Evolutionary conservation across 2,329 filamentous ascomycete genomes (phyloP).

Genomic region (Thielaviopsis musarum): DNA sequence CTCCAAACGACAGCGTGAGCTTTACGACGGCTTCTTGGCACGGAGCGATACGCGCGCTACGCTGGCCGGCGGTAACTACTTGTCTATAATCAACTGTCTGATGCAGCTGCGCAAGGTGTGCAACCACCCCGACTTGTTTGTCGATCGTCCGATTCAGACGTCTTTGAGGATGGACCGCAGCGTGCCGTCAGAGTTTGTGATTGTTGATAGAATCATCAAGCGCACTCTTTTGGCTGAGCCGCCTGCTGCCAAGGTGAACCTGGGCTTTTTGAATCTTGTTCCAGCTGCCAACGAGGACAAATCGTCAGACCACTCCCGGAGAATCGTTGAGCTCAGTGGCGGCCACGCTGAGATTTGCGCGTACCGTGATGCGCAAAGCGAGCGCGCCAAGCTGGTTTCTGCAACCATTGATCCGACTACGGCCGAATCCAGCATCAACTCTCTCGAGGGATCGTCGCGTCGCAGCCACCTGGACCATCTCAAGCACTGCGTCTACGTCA

Average conservation of each 20-base stretch:
- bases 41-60: slow-evolving; percentile 79
- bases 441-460: slow-evolving; percentile 53
- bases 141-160: slow-evolving; percentile 89
- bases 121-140: slow-evolving; percentile 94
- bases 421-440: slow-evolving; percentile 51
- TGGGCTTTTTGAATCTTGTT: slow-evolving; percentile 65
- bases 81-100: slow-evolving; percentile 94
- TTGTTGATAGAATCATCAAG: slow-evolving; percentile 54
- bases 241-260: slow-evolving; percentile 44
- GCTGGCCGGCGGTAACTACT: slow-evolving; percentile 80
- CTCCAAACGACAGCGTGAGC: slow-evolving; percentile 83
- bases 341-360: not conserved
- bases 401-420: slow-evolving; percentile 44
- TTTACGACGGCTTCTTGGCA: slow-evolving; percentile 93
- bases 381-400: slow-evolving; percentile 34
- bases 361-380: not conserved
- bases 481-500: slow-evolving; percentile 65
- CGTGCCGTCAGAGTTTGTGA: slow-evolving; percentile 24
- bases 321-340: slow-evolving; percentile 4
- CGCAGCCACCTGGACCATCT: slow-evolving; percentile 61
- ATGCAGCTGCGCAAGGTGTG: slow-evolving; percentile 97
- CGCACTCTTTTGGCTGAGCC: slow-evolving; percentile 28
- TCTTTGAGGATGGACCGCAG: slow-evolving; percentile 85
- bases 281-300: slow-evolving; percentile 30
- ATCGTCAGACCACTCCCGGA: slow-evolving; percentile 30